These are phyloP conservation scores for Aspergillus oerlinghausenensis DNA, from an alignment of 2,329 filamentous ascomycete genomes.

Conservation along the genomic window DNA sequence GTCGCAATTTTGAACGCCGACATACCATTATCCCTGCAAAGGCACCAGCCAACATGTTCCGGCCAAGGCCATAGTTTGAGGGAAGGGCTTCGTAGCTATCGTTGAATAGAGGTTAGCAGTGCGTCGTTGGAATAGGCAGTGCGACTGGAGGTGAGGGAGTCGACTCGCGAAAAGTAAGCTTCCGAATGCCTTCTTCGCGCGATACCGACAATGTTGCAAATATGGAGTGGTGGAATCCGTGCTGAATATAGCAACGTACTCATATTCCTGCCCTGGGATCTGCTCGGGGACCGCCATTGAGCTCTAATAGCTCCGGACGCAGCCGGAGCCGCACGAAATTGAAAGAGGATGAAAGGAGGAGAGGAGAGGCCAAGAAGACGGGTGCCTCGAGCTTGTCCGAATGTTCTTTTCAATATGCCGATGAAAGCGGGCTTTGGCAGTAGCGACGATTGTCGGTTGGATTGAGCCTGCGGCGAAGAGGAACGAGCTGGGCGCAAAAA, in stretches of 20 bases:
- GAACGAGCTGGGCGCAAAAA: background rate
- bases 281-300: conserved; percentile 41
- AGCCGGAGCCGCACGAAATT: conserved; percentile 27
- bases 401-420: background rate
- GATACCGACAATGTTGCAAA: background rate
- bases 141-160: conserved; percentile 1
- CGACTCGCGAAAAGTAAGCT: background rate
- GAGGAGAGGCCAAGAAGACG: background rate
- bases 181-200: background rate
- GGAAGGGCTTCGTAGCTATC: conserved; percentile 84
- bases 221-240: background rate
- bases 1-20: conserved; percentile 6
- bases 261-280: conserved; percentile 42
- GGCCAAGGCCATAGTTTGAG: conserved; percentile 85
- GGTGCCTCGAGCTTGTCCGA: background rate
- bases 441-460: background rate
- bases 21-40: conserved; percentile 93
- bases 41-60: conserved; percentile 94
- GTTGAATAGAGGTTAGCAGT: conserved; percentile 20
- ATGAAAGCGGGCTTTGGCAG: background rate
- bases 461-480: background rate
- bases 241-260: conserved; percentile 32
- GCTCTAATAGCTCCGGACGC: conserved; percentile 30
- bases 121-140: background rate
- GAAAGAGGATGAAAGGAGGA: conserved; percentile 11